These are phyloP conservation scores for Dipteronia dyeriana DNA, from an alignment of 345 rosid genomes.

Conservation along the genomic window DNA sequence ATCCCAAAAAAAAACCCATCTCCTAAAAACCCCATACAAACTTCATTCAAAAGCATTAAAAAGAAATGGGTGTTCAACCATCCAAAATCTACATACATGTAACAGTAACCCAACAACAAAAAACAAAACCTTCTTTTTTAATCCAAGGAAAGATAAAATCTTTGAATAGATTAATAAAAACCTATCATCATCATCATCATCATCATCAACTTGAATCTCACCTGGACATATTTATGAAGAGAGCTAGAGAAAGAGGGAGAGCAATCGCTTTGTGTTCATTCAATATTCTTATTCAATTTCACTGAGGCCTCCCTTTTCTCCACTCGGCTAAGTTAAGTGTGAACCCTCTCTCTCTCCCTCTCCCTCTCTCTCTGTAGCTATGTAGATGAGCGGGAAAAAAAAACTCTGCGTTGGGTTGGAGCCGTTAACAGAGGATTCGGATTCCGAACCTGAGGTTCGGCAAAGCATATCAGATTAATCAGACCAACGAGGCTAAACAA, in stretches of 20 bases:
- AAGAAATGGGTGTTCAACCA: no score
- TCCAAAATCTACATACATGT: neutral
- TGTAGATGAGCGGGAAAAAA: conserved; percentile 50
- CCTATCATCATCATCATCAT: neutral
- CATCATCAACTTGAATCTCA: neutral
- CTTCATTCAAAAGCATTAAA: no score
- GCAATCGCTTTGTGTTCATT: neutral
- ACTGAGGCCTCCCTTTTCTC: conserved; percentile 22
- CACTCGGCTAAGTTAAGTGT: conserved; percentile 41
- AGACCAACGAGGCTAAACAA: no score
- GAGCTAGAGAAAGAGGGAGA: conserved; percentile 2
- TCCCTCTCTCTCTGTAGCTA: neutral
- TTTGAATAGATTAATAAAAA: neutral
- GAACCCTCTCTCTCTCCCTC: neutral
- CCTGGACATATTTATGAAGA: conserved; percentile 13
- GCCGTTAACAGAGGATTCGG: conserved; percentile 25
- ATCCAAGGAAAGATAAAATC: neutral
- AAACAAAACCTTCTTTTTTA: neutral
- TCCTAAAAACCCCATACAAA: no score
- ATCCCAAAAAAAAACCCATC: neutral
- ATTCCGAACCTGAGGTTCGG: conserved; percentile 23
- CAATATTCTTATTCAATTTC: conserved; percentile 14
- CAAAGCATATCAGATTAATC: no score
- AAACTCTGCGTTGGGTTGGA: conserved; percentile 8
- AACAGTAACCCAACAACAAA: neutral